Base-by-base conservation (phyloP, 1,139 yeast genomes). In the Taiozyma sp. region DNA sequence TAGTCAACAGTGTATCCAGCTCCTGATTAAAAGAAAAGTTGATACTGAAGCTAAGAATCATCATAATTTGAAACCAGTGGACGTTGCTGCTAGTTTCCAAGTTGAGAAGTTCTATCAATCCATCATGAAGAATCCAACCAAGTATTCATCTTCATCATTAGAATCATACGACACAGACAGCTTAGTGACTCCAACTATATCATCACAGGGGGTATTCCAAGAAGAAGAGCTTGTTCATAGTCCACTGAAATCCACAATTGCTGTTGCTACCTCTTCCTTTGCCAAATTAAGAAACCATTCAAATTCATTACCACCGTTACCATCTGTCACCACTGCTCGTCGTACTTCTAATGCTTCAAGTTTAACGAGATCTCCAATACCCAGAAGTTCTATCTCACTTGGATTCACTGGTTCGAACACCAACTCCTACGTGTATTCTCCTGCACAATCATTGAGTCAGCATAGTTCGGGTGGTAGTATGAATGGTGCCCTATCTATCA, bases 21-120 rank as follows among this genome's bases (percentile, higher is more conserved):
- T 82, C 26, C 68, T 91, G 39, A 65, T 87, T 1, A 74, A 73
- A 42, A 75, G 79, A 42, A 70, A 75, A 32, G 81, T 81, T 1
- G 75, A 78, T 50, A 72, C 74, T 35, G 70, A 72, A 19, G 66
- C 76, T 21, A 70, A 74, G 45, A 90, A 90, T 64, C 67, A 68
- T 8, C 75, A 76, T 39, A 90, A 90, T 3, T 85, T 95, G 85
- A 70, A 74, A 13, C 93, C 97, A 0, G 68, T 76, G 16, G 88
- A 82, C 53, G 75, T 79, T 44, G 79, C 83, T 0, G 67, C 73
- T 16, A 72, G 79, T 28, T 80, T 76, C 57, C 78, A 76, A 30
- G 67, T 81, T 16, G 74, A 68, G 40, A 63, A 64, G 43, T 56
- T 61, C 21, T 75, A 69, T 56, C 45, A 45, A 54, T 30, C 32